phyloP scores from a whole-genome alignment of 176 grass and related monocot genomes.

The Triticum urartu region DNA sequence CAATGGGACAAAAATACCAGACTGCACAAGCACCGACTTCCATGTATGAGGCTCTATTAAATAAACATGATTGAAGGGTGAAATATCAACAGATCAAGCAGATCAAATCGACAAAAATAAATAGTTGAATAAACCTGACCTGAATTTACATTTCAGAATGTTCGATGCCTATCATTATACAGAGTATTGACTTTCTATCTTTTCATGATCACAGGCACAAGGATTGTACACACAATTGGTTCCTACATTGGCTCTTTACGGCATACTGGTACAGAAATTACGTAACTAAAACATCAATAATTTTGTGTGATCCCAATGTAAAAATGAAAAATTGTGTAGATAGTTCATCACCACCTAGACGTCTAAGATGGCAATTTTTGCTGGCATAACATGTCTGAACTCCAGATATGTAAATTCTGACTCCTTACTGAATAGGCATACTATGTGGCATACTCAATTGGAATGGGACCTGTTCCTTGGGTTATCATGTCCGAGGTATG shows the following conservation, averaged over 20 bases:
- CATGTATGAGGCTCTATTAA: background rate
- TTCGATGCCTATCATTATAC: background rate
- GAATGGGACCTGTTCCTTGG: slow-evolving; percentile 88
- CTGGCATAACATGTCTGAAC: background rate
- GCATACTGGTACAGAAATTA: slow-evolving; percentile 53
- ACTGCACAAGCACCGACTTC: background rate
- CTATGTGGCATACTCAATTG: slow-evolving; percentile 60
- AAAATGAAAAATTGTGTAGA: background rate
- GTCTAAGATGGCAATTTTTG: background rate
- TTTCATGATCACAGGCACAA: slow-evolving; percentile 50
- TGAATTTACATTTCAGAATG: background rate
- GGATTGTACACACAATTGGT: slow-evolving; percentile 40
- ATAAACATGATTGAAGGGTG: slow-evolving; percentile 8
- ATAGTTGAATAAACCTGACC: slow-evolving; percentile 14
- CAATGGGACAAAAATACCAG: slow-evolving; percentile 4
- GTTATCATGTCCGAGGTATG: slow-evolving; percentile 82
- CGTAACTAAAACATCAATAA: background rate
- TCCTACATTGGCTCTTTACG: slow-evolving; percentile 62
- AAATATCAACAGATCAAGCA: slow-evolving; percentile 18
- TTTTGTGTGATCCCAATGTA: background rate
- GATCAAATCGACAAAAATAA: background rate
- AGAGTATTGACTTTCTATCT: slow-evolving; percentile 9
- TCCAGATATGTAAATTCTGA: slow-evolving; percentile 14
- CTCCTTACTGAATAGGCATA: slow-evolving; percentile 54
- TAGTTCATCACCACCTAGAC: background rate